Conservation (phyloP, 2,329 filamentous ascomycete species). For the Pezicula rhizophila region DNA sequence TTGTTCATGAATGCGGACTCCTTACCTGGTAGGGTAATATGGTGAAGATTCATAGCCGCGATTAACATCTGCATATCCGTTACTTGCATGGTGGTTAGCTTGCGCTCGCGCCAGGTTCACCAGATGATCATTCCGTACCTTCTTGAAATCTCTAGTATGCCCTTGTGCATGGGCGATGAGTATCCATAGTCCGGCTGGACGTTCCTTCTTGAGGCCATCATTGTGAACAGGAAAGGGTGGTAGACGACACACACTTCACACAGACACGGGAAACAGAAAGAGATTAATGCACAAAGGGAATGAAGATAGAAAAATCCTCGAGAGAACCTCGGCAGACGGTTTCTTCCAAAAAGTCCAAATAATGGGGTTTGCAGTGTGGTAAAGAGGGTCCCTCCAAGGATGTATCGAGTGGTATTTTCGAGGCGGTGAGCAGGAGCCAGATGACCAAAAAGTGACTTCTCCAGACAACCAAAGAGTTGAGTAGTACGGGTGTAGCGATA, state of each 20-base stretch:
- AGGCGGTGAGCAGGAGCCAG: constrained; percentile 1
- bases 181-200: constrained; percentile 27
- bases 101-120: constrained; percentile 4
- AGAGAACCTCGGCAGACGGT: not conserved
- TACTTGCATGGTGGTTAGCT: constrained; percentile 22
- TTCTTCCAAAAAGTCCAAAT: not conserved
- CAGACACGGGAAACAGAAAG: constrained; percentile 11
- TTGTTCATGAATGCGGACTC: constrained; percentile 9
- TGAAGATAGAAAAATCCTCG: not conserved
- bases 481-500: not conserved
- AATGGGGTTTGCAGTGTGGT: not conserved
- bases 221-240: constrained; percentile 9
- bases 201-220: constrained; percentile 28
- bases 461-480: not conserved
- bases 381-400: constrained; percentile 1
- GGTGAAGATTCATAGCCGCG: constrained; percentile 18
- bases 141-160: constrained; percentile 20
- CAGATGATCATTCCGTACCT: constrained; percentile 22
- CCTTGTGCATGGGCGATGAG: constrained; percentile 18
- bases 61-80: constrained; percentile 19
- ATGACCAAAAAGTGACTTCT: constrained; percentile 2
- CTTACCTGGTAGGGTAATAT: constrained; percentile 28
- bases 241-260: constrained; percentile 1
- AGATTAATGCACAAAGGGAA: constrained; percentile 16
- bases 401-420: not conserved